Base-by-base conservation (phyloP, 192 early-diverging fungal genomes). In the Coemansia sp. region DNA sequence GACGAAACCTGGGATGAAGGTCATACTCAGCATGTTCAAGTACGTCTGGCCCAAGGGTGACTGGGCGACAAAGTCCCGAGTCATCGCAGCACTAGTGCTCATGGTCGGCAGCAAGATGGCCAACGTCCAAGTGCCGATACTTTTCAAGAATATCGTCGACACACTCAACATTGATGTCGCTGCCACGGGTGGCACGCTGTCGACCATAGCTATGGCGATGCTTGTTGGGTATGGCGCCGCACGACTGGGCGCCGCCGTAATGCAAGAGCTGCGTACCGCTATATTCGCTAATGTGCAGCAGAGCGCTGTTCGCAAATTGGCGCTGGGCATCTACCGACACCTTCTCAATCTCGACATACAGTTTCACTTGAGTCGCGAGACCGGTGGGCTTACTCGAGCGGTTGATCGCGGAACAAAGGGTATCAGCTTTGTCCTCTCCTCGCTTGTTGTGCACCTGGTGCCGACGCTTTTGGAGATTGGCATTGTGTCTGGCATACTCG, bases 1-100 rank as follows among this genome's bases (percentile, higher is more conserved):
- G 78, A 81, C 73, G 64, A 75, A 67, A 38, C 58, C 72, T 1
- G 77, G 77, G n/a, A 20, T 63, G 1, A 71, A 76, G 71, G 91
- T 97, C 16, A 76, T 97, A 35, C 87, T 85, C 55, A 85, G 92
- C 48, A 84, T 97, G 38, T 66, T 83, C 16, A 76, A 82, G 11
- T 95, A 94, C 70, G 70, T 98, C 14, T 99, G 97, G 97, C 97
- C 97, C 39, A 92, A 91, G 69, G 88, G 91, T 67, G 89, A 96
- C 59, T 75, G 78, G 57, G 87, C 88, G 4, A 91, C 94, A 9
- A 96, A 95, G 70, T 76, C 88, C 18, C 86, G 97, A 9, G 96
- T 99, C 1, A 87, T 97, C 0, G 68, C 88, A 11, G 95, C 97
- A 0, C 57, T 99, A 34, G 65, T 77, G 25, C 85, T 99, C 34